phyloP scores from a whole-genome alignment of 208 protist species.

The Endotrypanum monterogeii region DNA sequence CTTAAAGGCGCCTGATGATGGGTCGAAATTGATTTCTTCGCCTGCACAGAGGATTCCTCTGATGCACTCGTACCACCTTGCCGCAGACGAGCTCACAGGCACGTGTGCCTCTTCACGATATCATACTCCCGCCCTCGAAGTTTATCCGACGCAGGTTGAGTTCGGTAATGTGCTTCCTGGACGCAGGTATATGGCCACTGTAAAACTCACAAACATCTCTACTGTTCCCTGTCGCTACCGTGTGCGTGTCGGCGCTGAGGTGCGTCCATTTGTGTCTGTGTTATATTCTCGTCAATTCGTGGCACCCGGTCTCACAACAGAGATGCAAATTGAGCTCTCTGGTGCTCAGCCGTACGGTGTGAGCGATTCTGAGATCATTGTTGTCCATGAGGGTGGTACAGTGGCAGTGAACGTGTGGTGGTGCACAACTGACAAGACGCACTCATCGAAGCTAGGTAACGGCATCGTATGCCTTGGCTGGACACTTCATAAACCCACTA shows the following conservation, averaged over 20 bases:
- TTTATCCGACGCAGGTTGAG: constrained; percentile 31
- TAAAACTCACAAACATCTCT: constrained; percentile 71
- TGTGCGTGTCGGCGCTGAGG: constrained; percentile 29
- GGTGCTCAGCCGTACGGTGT: constrained; percentile 54
- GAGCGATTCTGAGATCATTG: constrained; percentile 23
- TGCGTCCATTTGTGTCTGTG: constrained; percentile 39
- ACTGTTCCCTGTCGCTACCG: constrained; percentile 86
- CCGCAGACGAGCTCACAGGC: constrained; percentile 13
- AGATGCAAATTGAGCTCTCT: constrained; percentile 47
- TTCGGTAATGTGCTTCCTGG: constrained; percentile 58
- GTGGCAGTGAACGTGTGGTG: constrained; percentile 33
- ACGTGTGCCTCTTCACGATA: constrained; percentile 27
- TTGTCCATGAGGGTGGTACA: constrained; percentile 58
- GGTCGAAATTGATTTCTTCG: neutral
- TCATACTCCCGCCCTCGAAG: constrained; percentile 22
- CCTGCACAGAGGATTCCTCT: constrained; percentile 10
- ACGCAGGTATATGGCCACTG: constrained; percentile 46
- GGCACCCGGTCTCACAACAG: constrained; percentile 70
- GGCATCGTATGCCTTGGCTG: constrained; percentile 35
- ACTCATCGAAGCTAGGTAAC: constrained; percentile 18
- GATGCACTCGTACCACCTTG: constrained; percentile 28
- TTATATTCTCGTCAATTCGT: constrained; percentile 74
- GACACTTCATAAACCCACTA: constrained; percentile 16
- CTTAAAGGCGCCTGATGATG: neutral
- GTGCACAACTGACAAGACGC: constrained; percentile 34